Evolutionary conservation across 768 basidiomycete genomes (phyloP).

Genomic region (Russula sp.): DNA sequence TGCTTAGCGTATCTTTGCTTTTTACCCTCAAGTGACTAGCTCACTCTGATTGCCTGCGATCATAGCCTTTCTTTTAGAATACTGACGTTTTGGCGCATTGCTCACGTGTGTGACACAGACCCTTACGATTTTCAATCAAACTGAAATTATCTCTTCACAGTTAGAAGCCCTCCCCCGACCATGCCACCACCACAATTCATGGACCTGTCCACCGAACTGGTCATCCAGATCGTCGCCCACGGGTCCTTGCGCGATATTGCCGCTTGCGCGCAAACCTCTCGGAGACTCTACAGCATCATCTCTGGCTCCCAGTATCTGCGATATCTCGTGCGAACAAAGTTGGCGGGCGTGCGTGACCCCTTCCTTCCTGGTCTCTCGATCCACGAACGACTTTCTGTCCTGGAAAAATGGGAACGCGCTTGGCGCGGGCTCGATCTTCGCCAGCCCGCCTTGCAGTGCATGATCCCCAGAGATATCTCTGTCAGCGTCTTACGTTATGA

Average conservation of each 20-base stretch:
- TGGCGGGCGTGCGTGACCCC: conserved; percentile 13
- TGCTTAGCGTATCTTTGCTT: neutral
- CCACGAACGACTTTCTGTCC: conserved; percentile 6
- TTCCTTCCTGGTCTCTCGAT: conserved; percentile 6
- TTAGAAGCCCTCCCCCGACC: conserved; percentile 1
- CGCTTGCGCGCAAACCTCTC: conserved; percentile 10
- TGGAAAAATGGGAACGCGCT: conserved; percentile 12
- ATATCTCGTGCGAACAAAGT: conserved; percentile 12
- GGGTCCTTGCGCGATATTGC: conserved; percentile 11
- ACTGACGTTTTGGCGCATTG: neutral
- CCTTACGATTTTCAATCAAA: neutral
- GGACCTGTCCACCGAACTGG: conserved; percentile 16
- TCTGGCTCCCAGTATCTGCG: conserved; percentile 12
- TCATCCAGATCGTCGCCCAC: conserved; percentile 15
- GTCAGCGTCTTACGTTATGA: conserved; percentile 7
- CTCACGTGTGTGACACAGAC: conserved; percentile 3
- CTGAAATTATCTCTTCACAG: neutral
- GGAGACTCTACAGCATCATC: conserved; percentile 8
- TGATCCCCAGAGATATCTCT: conserved; percentile 7
- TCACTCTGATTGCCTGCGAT: neutral
- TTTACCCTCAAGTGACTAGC: neutral
- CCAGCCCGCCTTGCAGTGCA: conserved; percentile 7
- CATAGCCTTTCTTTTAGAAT: neutral
- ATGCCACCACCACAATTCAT: conserved; percentile 15
- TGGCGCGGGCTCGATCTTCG: conserved; percentile 14